phyloP scores from a whole-genome alignment of 805 yeast species.

The Saturnispora ahearnii region DNA sequence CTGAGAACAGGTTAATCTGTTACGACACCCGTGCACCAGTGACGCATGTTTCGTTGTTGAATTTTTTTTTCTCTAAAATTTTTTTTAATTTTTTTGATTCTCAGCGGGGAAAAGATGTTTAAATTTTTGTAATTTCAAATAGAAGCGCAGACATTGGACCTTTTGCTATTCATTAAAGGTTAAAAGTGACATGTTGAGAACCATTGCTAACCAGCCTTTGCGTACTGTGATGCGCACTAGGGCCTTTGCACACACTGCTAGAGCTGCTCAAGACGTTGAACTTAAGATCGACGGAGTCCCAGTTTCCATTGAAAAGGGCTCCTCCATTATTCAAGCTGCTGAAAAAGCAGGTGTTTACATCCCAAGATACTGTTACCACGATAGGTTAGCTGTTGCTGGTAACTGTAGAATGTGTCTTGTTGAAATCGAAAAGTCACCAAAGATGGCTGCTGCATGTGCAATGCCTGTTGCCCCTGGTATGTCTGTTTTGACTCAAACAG shows the following conservation, averaged over 20 bases:
- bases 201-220: slow-evolving; percentile 9
- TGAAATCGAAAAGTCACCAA: slow-evolving; percentile 83
- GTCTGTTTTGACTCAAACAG: slow-evolving; percentile 75
- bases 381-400: slow-evolving; percentile 83
- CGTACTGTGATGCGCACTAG: slow-evolving; percentile 4
- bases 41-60: neutral
- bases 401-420: slow-evolving; percentile 91
- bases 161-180: neutral
- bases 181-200: slow-evolving; percentile 12
- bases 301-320: slow-evolving; percentile 75
- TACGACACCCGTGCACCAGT: neutral
- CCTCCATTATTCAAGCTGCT: slow-evolving; percentile 84
- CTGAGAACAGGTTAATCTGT: neutral
- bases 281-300: slow-evolving; percentile 59
- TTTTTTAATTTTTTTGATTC: neutral
- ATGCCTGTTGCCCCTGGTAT: slow-evolving; percentile 87
- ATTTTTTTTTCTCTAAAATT: neutral
- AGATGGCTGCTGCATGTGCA: slow-evolving; percentile 84
- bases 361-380: slow-evolving; percentile 89
- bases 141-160: slow-evolving; percentile 3
- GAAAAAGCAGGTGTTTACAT: slow-evolving; percentile 84
- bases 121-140: neutral
- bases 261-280: slow-evolving; percentile 21
- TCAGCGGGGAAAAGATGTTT: neutral
- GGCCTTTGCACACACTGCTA: slow-evolving; percentile 7